Conservation (phyloP, 257 asterid genomes). For the Phtheirospermum japonicum region DNA sequence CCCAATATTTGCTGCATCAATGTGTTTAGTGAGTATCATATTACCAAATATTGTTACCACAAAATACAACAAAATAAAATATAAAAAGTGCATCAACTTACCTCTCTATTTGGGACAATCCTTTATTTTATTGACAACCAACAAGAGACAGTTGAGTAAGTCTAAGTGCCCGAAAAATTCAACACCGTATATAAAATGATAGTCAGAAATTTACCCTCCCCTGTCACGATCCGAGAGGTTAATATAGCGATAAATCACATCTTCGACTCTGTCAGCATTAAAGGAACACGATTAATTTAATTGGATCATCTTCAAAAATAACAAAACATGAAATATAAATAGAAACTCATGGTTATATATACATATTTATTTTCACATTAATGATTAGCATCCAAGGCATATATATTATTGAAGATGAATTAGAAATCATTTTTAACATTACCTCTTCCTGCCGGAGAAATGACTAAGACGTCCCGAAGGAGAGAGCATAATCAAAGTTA, state of each 20-base stretch:
- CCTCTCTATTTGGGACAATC: slow-evolving; percentile 54
- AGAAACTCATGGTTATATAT: not conserved
- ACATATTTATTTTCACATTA: not conserved
- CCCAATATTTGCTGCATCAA: slow-evolving; percentile 59
- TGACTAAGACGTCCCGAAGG: slow-evolving; percentile 72
- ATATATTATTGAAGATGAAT: too few relatives aligned
- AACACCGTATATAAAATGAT: not conserved
- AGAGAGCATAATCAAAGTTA: slow-evolving; percentile 65
- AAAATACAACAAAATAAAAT: not conserved
- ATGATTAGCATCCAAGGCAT: not conserved
- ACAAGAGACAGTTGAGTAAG: not conserved
- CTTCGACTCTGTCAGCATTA: slow-evolving; percentile 50
- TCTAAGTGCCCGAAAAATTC: not conserved
- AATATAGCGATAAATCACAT: slow-evolving; percentile 62
- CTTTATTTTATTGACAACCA: slow-evolving; percentile 30
- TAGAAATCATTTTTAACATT: not conserved
- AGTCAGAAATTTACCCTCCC: slow-evolving; percentile 48
- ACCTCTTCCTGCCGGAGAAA: slow-evolving; percentile 76
- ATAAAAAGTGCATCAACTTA: slow-evolving; percentile 6
- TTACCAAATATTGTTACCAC: too few relatives aligned
- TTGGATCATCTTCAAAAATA: too few relatives aligned
- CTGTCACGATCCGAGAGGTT: slow-evolving; percentile 64
- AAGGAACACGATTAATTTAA: not conserved
- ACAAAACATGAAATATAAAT: too few relatives aligned
- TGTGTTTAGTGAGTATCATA: not conserved